Percentiles rank a stretch among this genome's conserved stretches.
phyloP scores from a whole-genome alignment of 106 monocot species.

The Platanthera guangdongensis region DNA sequence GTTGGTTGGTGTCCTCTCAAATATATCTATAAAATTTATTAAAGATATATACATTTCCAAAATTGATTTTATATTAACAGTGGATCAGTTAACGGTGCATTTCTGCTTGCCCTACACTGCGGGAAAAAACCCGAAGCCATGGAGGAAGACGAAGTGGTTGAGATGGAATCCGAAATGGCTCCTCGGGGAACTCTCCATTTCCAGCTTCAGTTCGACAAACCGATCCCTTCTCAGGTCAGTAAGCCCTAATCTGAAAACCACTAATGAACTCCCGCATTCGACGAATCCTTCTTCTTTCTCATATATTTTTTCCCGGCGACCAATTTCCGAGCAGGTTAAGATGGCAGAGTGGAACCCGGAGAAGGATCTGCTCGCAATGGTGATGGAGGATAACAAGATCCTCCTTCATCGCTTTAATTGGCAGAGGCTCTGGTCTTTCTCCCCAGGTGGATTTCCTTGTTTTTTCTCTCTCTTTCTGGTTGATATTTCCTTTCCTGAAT shows the following conservation, averaged over 20 bases:
- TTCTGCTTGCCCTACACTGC: too few relatives aligned
- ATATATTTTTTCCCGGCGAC: not conserved
- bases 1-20: too few relatives aligned
- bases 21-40: too few relatives aligned
- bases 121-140: slow-evolving; percentile 1
- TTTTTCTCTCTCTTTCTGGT: not conserved
- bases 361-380: slow-evolving; percentile 95
- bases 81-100: too few relatives aligned
- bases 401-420: slow-evolving; percentile 96
- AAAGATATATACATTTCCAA: too few relatives aligned
- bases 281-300: not conserved
- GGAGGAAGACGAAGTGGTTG: slow-evolving; percentile 21
- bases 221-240: slow-evolving; percentile 68
- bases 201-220: slow-evolving; percentile 94
- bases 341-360: slow-evolving; percentile 97
- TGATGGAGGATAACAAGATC: slow-evolving; percentile 78
- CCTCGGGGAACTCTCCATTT: slow-evolving; percentile 35
- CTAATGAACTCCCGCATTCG: not conserved
- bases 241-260: not conserved
- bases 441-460: slow-evolving; percentile 42
- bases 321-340: slow-evolving; percentile 41
- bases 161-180: slow-evolving; percentile 32
- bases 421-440: slow-evolving; percentile 88
- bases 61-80: too few relatives aligned
- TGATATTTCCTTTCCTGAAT: not conserved